A percentile compares a stretch with the other conserved stretches of the same genome.
Evolutionary conservation across 345 rosid genomes (phyloP).

Genomic region (Geranium rotundifolium): DNA sequence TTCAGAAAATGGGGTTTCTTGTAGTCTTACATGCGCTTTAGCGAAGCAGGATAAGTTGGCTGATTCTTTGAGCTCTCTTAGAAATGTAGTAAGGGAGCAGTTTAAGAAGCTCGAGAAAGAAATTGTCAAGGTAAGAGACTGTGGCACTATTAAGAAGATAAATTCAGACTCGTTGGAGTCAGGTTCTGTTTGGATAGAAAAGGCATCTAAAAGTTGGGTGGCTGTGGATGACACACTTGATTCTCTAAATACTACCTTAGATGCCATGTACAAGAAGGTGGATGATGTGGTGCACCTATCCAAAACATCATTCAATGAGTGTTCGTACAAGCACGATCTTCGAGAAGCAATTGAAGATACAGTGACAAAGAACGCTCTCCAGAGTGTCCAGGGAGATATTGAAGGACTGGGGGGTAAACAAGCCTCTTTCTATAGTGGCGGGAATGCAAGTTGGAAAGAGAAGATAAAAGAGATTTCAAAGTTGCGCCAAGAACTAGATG

Average conservation of each 20-base stretch:
- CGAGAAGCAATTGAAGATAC: conserved; percentile 34
- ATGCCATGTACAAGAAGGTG: conserved; percentile 23
- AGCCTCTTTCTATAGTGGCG: conserved; percentile 20
- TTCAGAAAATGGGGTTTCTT: conserved; percentile 5
- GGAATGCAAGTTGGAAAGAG: conserved; percentile 25
- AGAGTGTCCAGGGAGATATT: conserved; percentile 45
- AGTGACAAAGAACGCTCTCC: conserved; percentile 32
- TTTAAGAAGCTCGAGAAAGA: conserved; percentile 49
- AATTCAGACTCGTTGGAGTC: conserved; percentile 31
- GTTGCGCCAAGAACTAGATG: conserved; percentile 61
- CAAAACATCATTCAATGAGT: conserved; percentile 22
- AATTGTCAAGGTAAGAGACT: conserved; percentile 31
- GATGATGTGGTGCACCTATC: conserved; percentile 22
- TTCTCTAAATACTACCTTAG: conserved; percentile 25
- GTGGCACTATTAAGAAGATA: conserved; percentile 21
- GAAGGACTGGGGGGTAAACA: conserved; percentile 36
- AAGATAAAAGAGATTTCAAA: conserved; percentile 48
- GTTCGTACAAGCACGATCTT: conserved; percentile 47
- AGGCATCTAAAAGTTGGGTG: conserved; percentile 25
- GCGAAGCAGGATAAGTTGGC: conserved; percentile 12
- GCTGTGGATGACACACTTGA: conserved; percentile 29
- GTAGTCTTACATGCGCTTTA: conserved; percentile 11
- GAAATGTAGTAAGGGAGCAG: conserved; percentile 31
- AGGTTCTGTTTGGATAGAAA: conserved; percentile 17
- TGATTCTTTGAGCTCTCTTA: conserved; percentile 30